These are phyloP conservation scores for Dothistroma septosporum DNA, from an alignment of 2,329 filamentous ascomycete species.

Conservation along the genomic window DNA sequence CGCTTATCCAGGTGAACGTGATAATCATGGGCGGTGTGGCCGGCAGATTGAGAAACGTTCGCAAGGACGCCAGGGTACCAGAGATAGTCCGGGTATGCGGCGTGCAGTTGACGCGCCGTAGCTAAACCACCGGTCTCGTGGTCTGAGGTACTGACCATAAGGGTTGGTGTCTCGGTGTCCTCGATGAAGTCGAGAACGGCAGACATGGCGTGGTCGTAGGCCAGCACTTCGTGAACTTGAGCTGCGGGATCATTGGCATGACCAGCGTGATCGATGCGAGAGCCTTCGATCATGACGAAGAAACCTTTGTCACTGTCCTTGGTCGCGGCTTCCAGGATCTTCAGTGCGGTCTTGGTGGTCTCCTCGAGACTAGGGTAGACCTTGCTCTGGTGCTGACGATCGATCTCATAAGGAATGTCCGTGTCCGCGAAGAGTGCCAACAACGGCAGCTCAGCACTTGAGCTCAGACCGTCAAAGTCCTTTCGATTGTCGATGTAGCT, in stretches of 20 bases:
- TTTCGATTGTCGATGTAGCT: conserved; percentile 68
- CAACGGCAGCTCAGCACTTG: conserved; percentile 72
- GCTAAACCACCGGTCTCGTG: conserved; percentile 92
- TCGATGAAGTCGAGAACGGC: conserved; percentile 81
- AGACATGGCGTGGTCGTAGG: conserved; percentile 83
- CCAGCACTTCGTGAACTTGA: conserved; percentile 77
- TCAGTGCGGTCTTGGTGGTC: conserved; percentile 81
- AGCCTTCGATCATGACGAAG: conserved; percentile 98
- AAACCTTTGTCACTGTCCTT: conserved; percentile 83
- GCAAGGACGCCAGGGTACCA: conserved; percentile 83
- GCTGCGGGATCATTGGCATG: conserved; percentile 55
- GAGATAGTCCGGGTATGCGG: conserved; percentile 61
- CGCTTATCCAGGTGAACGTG: conserved; percentile 50
- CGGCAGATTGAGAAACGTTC: conserved; percentile 70
- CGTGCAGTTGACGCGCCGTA: conserved; percentile 66
- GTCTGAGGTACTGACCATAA: conserved; percentile 87
- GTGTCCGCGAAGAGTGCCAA: conserved; percentile 77
- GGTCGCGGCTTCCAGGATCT: conserved; percentile 75
- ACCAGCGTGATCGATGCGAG: conserved; percentile 91
- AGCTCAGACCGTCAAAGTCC: conserved; percentile 66
- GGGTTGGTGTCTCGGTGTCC: conserved; percentile 64
- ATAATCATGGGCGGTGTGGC: conserved; percentile 64
- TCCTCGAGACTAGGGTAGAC: conserved; percentile 85
- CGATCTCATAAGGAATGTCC: conserved; percentile 91
- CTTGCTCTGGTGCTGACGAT: conserved; percentile 73